phyloP scores from a whole-genome alignment of 768 basidiomycete species.

The Aureoboletus auriporus region DNA sequence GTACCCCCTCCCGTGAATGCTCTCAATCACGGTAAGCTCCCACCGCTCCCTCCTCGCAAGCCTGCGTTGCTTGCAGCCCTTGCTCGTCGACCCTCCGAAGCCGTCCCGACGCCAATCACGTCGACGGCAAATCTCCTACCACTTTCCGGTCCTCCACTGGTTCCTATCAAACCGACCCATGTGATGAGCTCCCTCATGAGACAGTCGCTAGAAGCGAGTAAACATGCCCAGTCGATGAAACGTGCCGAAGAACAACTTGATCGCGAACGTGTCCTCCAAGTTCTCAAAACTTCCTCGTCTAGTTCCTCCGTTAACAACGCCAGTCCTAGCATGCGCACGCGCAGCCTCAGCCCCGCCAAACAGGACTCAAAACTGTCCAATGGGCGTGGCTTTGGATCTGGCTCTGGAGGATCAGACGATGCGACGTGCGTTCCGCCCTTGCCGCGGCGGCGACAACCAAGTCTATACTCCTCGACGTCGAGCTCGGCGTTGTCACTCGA shows the following conservation, averaged over 20 bases:
- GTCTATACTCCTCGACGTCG: slow-evolving; percentile 31
- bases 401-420: slow-evolving; percentile 19
- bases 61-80: slow-evolving; percentile 20
- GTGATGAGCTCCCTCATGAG: slow-evolving; percentile 64
- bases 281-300: slow-evolving; percentile 60
- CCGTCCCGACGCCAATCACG: not conserved
- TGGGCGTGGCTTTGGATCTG: not conserved
- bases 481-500: slow-evolving; percentile 37
- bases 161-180: slow-evolving; percentile 35
- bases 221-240: slow-evolving; percentile 67
- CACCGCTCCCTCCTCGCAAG: slow-evolving; percentile 36
- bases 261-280: slow-evolving; percentile 64
- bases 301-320: slow-evolving; percentile 11
- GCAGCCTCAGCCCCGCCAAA: slow-evolving; percentile 32
- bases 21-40: slow-evolving; percentile 19
- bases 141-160: slow-evolving; percentile 15
- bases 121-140: slow-evolving; percentile 1
- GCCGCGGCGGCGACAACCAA: slow-evolving; percentile 34
- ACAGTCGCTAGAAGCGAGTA: slow-evolving; percentile 70
- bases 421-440: slow-evolving; percentile 27
- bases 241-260: slow-evolving; percentile 64
- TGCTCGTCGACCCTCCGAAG: slow-evolving; percentile 20
- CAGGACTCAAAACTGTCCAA: slow-evolving; percentile 1
- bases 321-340: slow-evolving; percentile 13
- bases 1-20: not conserved